phyloP scores from a whole-genome alignment of 192 early-diverging fungal genomes.

The Linnemannia hyalina region DNA sequence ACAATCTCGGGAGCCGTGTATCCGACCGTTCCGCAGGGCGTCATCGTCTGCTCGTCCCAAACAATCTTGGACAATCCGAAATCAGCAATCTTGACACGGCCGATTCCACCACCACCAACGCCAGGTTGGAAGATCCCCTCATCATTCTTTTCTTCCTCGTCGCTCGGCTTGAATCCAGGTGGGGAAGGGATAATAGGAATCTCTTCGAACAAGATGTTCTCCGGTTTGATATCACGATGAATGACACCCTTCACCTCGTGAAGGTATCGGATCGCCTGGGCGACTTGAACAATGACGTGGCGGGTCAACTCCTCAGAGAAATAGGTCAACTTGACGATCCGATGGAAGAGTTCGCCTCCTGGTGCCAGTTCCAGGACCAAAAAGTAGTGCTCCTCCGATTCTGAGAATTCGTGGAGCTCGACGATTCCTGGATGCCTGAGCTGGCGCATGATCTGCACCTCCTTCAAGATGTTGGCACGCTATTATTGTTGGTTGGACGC shows the following conservation, averaged over 20 bases:
- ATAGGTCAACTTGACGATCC: slow-evolving; percentile 83
- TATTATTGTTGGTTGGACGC: slow-evolving; percentile 26
- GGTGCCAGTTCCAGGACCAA: slow-evolving; percentile 82
- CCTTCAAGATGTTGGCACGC: slow-evolving; percentile 85
- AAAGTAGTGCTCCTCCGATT: slow-evolving; percentile 79
- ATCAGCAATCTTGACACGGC: slow-evolving; percentile 84
- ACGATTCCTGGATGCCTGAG: slow-evolving; percentile 83
- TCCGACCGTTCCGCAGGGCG: slow-evolving; percentile 91
- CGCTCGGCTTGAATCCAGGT: slow-evolving; percentile 38
- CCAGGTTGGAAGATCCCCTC: slow-evolving; percentile 78
- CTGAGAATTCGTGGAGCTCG: slow-evolving; percentile 78
- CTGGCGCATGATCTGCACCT: slow-evolving; percentile 85
- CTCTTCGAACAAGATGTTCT: slow-evolving; percentile 84
- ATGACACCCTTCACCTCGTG: slow-evolving; percentile 83
- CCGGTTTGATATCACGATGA: slow-evolving; percentile 93
- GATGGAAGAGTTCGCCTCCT: slow-evolving; percentile 91
- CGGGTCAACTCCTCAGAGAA: slow-evolving; percentile 81
- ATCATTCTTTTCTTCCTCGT: slow-evolving; percentile 74
- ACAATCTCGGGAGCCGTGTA: slow-evolving; percentile 94
- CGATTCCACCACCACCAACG: slow-evolving; percentile 85
- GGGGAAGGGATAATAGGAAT: slow-evolving; percentile 69
- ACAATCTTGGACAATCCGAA: slow-evolving; percentile 90
- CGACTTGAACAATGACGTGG: slow-evolving; percentile 88
- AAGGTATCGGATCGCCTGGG: slow-evolving; percentile 81
- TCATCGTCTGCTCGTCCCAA: slow-evolving; percentile 82